Evolutionary conservation across 1,139 yeast genomes (phyloP).

Genomic region (Suhomyces maxii): DNA sequence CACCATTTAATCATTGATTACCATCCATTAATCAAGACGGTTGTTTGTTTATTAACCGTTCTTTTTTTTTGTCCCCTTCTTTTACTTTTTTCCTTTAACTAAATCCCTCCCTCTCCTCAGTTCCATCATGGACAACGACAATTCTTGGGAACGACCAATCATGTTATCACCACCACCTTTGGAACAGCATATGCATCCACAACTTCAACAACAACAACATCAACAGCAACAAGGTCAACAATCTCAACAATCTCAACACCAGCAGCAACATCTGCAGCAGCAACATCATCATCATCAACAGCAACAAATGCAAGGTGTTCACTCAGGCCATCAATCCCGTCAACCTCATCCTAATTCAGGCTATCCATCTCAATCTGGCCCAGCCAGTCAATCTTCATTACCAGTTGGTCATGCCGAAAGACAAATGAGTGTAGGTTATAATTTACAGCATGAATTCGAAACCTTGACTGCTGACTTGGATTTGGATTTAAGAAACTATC

Average conservation of each 20-base stretch:
- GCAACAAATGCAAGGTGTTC: not conserved
- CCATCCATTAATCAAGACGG: too few species aligned
- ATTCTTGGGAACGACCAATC: conserved; percentile 34
- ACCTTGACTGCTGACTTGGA: conserved; percentile 50
- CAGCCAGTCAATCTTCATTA: not conserved
- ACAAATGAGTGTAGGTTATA: conserved; percentile 46
- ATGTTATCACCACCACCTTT: conserved; percentile 45
- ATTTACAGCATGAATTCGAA: conserved; percentile 49
- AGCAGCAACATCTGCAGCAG: not conserved
- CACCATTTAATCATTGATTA: not conserved
- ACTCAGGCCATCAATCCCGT: conserved; percentile 1
- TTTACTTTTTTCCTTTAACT: too few species aligned
- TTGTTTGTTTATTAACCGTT: too few species aligned
- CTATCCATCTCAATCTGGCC: not conserved
- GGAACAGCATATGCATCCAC: conserved; percentile 17
- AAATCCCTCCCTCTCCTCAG: not conserved
- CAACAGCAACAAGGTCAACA: not conserved
- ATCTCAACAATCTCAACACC: not conserved
- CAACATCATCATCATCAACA: not conserved
- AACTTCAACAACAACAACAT: not conserved
- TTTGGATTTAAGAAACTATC: conserved; percentile 32
- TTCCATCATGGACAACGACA: conserved; percentile 12
- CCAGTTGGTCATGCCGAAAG: conserved; percentile 26
- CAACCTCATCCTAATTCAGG: not conserved
- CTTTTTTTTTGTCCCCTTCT: too few species aligned